Conservation (phyloP, 441 rosid species). For the Geranium incanum region DNA sequence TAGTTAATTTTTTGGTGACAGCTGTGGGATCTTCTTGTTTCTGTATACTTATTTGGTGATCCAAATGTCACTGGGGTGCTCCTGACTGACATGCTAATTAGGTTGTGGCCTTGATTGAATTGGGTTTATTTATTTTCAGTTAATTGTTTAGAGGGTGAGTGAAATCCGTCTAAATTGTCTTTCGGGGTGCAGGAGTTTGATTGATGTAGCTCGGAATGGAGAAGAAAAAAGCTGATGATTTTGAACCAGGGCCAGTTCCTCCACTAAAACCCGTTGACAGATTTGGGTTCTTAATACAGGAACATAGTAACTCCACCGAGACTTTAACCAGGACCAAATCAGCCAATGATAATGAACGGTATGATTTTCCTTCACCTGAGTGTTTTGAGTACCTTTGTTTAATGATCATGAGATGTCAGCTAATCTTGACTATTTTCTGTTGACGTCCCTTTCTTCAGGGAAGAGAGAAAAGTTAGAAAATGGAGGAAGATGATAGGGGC, state of each 20-base stretch:
- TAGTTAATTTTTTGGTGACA: background rate
- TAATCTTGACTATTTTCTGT: conserved; percentile 13
- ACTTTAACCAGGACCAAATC: conserved; percentile 44
- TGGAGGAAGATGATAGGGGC: conserved; percentile 99
- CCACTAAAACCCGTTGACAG: conserved; percentile 57
- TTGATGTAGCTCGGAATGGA: conserved; percentile 49
- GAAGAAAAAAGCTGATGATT: conserved; percentile 48
- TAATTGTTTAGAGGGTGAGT: background rate
- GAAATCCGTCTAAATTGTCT: background rate
- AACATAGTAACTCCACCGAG: conserved; percentile 42
- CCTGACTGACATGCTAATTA: background rate
- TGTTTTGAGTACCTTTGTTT: conserved; percentile 1
- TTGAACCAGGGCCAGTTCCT: conserved; percentile 60
- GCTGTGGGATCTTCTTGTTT: background rate
- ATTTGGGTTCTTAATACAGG: conserved; percentile 75
- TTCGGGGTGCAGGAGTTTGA: conserved; percentile 18
- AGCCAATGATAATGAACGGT: conserved; percentile 48
- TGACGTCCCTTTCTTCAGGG: conserved; percentile 40
- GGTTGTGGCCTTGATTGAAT: background rate
- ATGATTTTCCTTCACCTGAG: conserved; percentile 13
- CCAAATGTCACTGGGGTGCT: no score
- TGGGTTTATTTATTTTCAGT: background rate
- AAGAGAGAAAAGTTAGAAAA: conserved; percentile 70
- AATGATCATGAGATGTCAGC: conserved; percentile 1
- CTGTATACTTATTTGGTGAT: background rate